Evolutionary conservation across 2,329 filamentous ascomycete genomes (phyloP).

Genomic region (Leptographium galeiforme): DNA sequence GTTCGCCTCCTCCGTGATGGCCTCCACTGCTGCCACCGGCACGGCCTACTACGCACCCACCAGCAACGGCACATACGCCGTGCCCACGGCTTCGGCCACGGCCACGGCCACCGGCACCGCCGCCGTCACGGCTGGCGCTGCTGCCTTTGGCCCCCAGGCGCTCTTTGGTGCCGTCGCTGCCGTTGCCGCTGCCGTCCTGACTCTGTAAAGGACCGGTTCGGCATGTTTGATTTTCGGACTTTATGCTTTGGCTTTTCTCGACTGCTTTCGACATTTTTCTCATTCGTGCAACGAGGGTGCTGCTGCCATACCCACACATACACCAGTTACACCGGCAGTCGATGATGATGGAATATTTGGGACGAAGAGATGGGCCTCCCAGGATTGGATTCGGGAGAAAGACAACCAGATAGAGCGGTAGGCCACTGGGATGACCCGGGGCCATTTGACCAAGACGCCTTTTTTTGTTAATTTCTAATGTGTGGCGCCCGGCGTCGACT

Average conservation of each 20-base stretch:
- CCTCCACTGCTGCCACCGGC: not conserved
- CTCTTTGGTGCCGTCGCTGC: conserved; percentile 9
- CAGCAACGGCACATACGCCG: conserved; percentile 3
- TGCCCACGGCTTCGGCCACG: not conserved
- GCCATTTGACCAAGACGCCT: not conserved
- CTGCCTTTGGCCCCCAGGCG: conserved; percentile 4
- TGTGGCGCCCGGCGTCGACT: not conserved
- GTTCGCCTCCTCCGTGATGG: conserved; percentile 1
- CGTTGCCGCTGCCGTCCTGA: conserved; percentile 10
- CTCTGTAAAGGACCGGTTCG: conserved; percentile 5
- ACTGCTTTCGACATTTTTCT: no score
- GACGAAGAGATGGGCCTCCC: not conserved
- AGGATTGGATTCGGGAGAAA: not conserved
- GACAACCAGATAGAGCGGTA: not conserved
- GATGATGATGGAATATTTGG: no score
- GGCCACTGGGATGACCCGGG: not conserved
- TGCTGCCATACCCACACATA: no score
- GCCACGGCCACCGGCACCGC: not conserved
- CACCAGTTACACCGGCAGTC: no score
- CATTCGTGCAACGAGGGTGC: no score
- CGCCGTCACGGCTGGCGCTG: conserved; percentile 7
- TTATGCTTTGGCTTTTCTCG: not conserved
- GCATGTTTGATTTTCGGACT: not conserved
- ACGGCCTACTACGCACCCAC: conserved; percentile 3
- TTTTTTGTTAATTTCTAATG: conserved; percentile 1